These are phyloP conservation scores for Plasmodium gaboni DNA, from an alignment of 169 alveolate species.

Conservation along the genomic window DNA sequence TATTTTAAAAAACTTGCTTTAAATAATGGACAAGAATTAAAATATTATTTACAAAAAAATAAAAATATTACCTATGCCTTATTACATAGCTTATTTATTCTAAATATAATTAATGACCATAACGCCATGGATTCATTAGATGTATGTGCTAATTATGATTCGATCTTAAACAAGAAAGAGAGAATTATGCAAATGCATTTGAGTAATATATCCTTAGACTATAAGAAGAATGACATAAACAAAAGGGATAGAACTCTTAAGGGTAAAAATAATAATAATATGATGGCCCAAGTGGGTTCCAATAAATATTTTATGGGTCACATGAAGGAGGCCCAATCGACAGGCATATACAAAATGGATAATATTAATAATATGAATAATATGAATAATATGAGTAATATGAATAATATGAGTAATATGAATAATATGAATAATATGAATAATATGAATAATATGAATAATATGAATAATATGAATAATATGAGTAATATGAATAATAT, in stretches of 20 bases:
- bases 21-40: conserved; percentile 62
- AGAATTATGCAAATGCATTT: conserved; percentile 20
- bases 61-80: conserved; percentile 77
- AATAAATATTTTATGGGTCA: background rate
- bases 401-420: background rate
- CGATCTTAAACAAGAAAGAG: conserved; percentile 29
- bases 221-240: background rate
- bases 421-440: background rate
- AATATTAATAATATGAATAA: background rate
- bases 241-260: background rate
- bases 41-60: conserved; percentile 66
- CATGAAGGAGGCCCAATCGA: background rate
- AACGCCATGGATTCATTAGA: background rate
- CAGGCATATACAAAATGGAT: background rate
- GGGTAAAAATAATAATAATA: background rate
- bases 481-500: background rate
- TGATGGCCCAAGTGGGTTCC: background rate
- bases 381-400: background rate
- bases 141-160: conserved; percentile 14
- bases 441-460: background rate
- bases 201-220: conserved; percentile 10
- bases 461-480: background rate
- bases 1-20: conserved; percentile 77
- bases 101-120: conserved; percentile 77
- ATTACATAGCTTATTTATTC: conserved; percentile 77